These are phyloP conservation scores for Colletotrichum sublineola DNA, from an alignment of 2,329 filamentous ascomycete species.

Conservation along the genomic window DNA sequence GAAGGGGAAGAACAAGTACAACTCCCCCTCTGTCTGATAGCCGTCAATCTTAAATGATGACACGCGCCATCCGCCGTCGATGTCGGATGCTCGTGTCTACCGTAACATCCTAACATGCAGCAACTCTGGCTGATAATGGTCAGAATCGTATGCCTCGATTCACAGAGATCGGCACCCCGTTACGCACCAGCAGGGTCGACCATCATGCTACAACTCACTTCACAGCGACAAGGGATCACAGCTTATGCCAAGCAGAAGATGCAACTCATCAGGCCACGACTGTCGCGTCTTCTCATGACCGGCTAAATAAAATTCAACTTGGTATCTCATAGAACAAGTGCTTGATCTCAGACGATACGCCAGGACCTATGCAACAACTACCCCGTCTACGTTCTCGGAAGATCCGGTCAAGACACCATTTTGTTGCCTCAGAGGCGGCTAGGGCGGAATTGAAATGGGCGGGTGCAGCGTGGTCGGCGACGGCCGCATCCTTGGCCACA, in stretches of 20 bases:
- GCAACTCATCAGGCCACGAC: not conserved
- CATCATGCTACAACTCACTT: not conserved
- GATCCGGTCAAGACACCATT: not conserved
- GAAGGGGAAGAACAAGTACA: constrained; percentile 2
- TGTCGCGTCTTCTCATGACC: not conserved
- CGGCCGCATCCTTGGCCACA: not conserved
- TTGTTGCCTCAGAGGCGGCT: not conserved
- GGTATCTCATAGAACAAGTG: not conserved
- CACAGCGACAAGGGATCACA: not conserved
- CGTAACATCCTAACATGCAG: not conserved
- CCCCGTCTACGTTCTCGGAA: not conserved
- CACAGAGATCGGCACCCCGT: not conserved
- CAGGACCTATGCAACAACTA: not conserved
- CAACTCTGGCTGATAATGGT: not conserved
- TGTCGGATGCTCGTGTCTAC: not conserved
- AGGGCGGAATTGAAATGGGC: not conserved
- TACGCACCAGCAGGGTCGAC: too few relatives aligned
- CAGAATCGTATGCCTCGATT: not conserved
- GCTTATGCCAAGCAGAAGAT: not conserved
- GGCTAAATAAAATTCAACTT: not conserved
- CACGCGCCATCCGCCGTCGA: constrained; percentile 1
- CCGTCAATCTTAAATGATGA: not conserved
- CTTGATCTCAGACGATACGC: not conserved
- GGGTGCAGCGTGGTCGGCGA: not conserved
- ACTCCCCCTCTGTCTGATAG: not conserved